Evolutionary conservation across 306 rosid species (phyloP).

Genomic region (Astragalus membranaceus): DNA sequence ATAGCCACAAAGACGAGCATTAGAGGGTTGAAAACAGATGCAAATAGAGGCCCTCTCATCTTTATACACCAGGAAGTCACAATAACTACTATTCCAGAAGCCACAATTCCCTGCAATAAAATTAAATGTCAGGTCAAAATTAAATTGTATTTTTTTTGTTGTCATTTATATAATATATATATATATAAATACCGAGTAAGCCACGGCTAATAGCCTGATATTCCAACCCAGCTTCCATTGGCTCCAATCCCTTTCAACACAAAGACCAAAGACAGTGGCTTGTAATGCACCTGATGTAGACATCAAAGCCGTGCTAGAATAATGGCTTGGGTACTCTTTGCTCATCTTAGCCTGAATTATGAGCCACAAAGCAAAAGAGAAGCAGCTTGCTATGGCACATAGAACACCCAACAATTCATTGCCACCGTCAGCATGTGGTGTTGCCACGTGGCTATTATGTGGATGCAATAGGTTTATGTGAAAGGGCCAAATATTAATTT

Average conservation of each 20-base stretch:
- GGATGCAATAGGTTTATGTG: constrained; percentile 46
- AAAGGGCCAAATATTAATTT: constrained; percentile 47
- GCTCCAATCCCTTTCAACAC: constrained; percentile 48
- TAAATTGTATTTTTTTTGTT: no score
- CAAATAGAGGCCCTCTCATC: constrained; percentile 41
- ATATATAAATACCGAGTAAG: constrained; percentile 32
- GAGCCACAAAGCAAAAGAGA: constrained; percentile 30
- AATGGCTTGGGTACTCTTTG: constrained; percentile 43
- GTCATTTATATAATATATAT: background rate
- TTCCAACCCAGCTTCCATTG: constrained; percentile 78
- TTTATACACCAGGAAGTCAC: constrained; percentile 32
- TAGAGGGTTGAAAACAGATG: constrained; percentile 33
- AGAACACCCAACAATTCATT: constrained; percentile 20
- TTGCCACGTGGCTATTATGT: constrained; percentile 1
- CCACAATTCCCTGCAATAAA: constrained; percentile 29
- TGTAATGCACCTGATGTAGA: constrained; percentile 49
- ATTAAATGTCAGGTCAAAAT: background rate
- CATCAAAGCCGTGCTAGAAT: constrained; percentile 69
- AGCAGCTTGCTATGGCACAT: constrained; percentile 29
- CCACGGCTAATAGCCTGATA: constrained; percentile 50
- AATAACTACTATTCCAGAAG: constrained; percentile 19
- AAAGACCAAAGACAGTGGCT: constrained; percentile 36
- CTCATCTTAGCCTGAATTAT: constrained; percentile 53
- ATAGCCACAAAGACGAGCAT: constrained; percentile 31
- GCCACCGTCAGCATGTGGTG: background rate